Base-by-base conservation (phyloP, 331 rosid genomes). In the Rosa hybrid region DNA sequence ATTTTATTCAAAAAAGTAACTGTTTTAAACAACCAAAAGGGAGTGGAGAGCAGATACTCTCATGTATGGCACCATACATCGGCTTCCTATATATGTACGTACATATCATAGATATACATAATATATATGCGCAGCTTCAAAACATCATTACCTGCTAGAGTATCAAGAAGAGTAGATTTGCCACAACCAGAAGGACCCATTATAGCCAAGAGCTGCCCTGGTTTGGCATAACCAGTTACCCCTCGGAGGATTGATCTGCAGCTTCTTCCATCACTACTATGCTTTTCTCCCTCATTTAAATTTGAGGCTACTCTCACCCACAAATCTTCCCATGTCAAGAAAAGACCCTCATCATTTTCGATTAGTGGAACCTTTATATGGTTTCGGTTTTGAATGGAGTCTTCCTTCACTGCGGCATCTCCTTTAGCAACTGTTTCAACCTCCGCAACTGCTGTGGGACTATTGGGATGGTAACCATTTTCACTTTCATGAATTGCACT, bases 161-260 rank as follows among this genome's bases (percentile, higher is more conserved):
- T 59, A 83, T 92, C 96, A 76, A 92, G 96, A 77, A 92, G 94
- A n/a, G 97, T 90, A 21, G 97, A 89, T 67, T 92, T 92, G 68
- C 97, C 97, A 84, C 76, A 89, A 13, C 97, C 97, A 59, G 96
- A 92, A 89, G 97, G 97, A 62, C 97, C 97, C 96, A 92, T 92
- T 39, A 92, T 86, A 42, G 97, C 96, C 71, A 92, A 82, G 49
- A 91, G 86, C 60, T 91, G 84, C 1, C 94, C 97, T 1, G 94
- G 96, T 41, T 69, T 84, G 8, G 92, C 96, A 84, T 86, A 89
- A 59, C 96, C 97, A 30, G 82, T 88, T 0, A 89, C 45, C 38
- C 92, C 90, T 30, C 85, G 39, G 38, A 88, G 91, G 64, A 92
- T 89, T 45, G 88, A 14, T 72, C 38, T 86, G 39, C 57, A 77